Base-by-base conservation (phyloP, 192 early-diverging fungal species). In the Coemansia brasiliensis region DNA sequence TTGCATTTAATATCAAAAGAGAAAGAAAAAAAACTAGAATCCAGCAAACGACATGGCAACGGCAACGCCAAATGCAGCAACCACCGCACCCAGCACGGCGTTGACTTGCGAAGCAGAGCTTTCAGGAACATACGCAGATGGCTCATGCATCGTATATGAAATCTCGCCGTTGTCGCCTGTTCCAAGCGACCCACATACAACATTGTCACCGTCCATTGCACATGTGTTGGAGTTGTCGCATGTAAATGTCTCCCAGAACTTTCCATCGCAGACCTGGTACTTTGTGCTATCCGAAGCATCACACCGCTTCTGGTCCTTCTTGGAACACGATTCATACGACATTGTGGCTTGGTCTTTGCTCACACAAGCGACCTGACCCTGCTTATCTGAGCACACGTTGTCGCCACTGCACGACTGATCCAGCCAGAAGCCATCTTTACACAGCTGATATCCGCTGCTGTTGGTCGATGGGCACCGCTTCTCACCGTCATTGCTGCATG, bases 251-350 rank as follows among this genome's bases (percentile, higher is more conserved):
- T 57, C 61, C 75, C 75, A 79, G 24, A 51, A 13, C 32, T 39
- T 57, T 39, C 75, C 75, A 48, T 79, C 65, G 49, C 75, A 79
- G 8, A 27, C 21, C 61, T 70, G 67, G 75, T 79, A 79, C 49
- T 64, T 68, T 29, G 55, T 58, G 10, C 12, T 2, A 20, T 65
- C 69, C 0, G 49, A 16, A 0, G 69, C 26, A 3, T 55, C 57
- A 58, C 75, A 79, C 18, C 61, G 65, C 65, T 67, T 61, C 29
- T 60, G 27, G 27, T 57, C 44, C 54, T 67, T 74, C 11, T 55
- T 52, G 4, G 65, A 61, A 44, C 72, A 71, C 51, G 53, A 29
- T 17, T 67, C 67, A 15, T 32, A 50, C 29, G 59, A 50, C 24
- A 52, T 39, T 0, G 64, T 67, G 2, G 56, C 64, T 55, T 61